Percentiles rank a stretch among this genome's conserved stretches.
Conservation (phyloP, 192 early-diverging fungal genomes). For the Linnemannia hyalina region DNA sequence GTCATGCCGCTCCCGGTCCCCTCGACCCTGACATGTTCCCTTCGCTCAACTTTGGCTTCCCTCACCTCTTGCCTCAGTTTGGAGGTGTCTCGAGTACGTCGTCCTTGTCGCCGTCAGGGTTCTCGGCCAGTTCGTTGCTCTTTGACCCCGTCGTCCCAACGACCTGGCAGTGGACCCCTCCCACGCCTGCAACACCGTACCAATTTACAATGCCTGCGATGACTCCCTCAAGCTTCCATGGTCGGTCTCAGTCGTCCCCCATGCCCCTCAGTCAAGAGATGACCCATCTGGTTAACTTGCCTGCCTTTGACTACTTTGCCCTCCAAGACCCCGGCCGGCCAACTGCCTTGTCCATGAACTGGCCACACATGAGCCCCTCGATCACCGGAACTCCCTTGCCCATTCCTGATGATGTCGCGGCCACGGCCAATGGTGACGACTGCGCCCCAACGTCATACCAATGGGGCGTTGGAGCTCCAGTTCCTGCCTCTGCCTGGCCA, state of each 20-base stretch:
- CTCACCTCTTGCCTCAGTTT: background rate
- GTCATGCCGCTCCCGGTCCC: background rate
- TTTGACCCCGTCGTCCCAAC: conserved; percentile 4
- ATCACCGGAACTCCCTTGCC: background rate
- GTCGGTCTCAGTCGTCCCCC: background rate
- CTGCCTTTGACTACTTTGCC: background rate
- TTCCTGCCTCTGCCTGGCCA: background rate
- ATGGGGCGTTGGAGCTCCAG: background rate
- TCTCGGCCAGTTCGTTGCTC: background rate
- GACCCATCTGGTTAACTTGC: background rate
- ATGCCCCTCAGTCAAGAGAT: background rate
- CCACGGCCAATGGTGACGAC: background rate
- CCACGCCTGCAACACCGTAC: background rate
- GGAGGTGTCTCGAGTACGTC: background rate
- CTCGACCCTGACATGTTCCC: background rate
- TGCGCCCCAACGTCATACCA: background rate
- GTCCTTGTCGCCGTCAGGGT: background rate
- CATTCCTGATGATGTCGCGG: background rate
- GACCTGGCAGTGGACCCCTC: background rate
- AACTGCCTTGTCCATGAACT: background rate
- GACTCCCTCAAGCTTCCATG: background rate
- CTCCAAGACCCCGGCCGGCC: background rate
- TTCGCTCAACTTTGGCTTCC: background rate
- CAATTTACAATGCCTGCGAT: background rate
- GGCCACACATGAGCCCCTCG: background rate